Base-by-base conservation (phyloP, 2,329 filamentous ascomycete genomes). In the Aspergillus ochraceoroseus region DNA sequence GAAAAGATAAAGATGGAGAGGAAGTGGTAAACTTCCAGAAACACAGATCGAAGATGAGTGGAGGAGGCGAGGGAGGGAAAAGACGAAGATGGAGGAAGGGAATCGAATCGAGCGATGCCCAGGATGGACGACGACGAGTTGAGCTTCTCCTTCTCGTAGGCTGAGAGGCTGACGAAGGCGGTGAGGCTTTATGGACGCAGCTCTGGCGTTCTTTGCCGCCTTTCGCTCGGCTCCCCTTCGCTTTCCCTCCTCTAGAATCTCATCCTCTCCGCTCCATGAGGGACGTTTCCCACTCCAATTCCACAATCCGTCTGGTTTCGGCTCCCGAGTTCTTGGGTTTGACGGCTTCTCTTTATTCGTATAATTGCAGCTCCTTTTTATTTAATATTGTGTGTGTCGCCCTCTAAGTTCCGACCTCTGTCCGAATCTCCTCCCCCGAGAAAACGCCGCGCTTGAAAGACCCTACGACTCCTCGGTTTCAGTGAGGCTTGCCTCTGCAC, bases 91-190 rank as follows among this genome's bases (percentile, higher is more conserved):
- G 30, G 12, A 35, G 35, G 32, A 37, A 31, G 38, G 22, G 29
- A 36, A 44, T 46, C 38, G 20, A 41, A 41, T 44, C 19, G 30
- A 27, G 42, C 22, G 41, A 19, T 44, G 33, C 28, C 13, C 17
- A 32, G 34, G 19, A 36, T 35, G 5, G 28, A 33, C 33, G 9
- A 39, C 38, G 36, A 39, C 40, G 36, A 39, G 40, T 41, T 36
- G 46, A 45, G 41, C 42, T 49, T 35, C 28, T 40, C 38, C 42
- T 49, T 35, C 28, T 40, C 38, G 31, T 19, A 35, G 47, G 29
- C 41, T 39, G 52, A 52, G 42, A 54, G 47, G 42, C 53, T 58
- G 57, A 61, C 54, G 56, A 60, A 58, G 58, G 59, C 59, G 59
- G 59, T 62, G 52, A 43, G 35, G 33, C 20, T 5, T 9, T 5